Evolutionary conservation across 208 protist genomes (phyloP).

Genomic region (Vickermania spadyakhi): DNA sequence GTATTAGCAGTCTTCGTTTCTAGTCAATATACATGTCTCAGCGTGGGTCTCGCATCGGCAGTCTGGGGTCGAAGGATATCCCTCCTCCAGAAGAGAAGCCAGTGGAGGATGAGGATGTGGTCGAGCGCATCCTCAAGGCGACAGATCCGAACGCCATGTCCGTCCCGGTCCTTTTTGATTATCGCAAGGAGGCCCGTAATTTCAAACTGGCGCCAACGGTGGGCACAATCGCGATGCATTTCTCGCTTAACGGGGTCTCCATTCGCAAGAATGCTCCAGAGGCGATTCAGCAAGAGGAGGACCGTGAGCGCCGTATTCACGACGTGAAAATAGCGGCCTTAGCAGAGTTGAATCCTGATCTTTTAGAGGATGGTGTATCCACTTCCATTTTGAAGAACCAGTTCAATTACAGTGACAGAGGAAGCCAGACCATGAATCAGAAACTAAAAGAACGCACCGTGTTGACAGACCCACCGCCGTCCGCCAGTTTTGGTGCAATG

Average conservation of each 20-base stretch:
- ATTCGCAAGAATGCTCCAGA: slow-evolving; percentile 81
- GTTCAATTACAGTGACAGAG: slow-evolving; percentile 97
- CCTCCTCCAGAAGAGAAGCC: slow-evolving; percentile 13
- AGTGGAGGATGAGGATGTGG: slow-evolving; percentile 61
- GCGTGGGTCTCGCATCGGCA: background rate
- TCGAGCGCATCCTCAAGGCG: slow-evolving; percentile 91
- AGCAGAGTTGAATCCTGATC: slow-evolving; percentile 78
- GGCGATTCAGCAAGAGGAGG: slow-evolving; percentile 83
- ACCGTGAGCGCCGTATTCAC: slow-evolving; percentile 53
- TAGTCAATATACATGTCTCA: background rate
- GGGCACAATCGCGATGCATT: slow-evolving; percentile 78
- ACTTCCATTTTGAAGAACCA: slow-evolving; percentile 94
- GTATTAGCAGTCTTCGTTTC: background rate
- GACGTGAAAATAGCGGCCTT: slow-evolving; percentile 64
- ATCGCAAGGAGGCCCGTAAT: slow-evolving; percentile 84
- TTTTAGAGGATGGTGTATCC: slow-evolving; percentile 70
- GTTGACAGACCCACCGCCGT: slow-evolving; percentile 91
- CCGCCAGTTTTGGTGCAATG: slow-evolving; percentile 70
- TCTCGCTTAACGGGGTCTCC: slow-evolving; percentile 72
- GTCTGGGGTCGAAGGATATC: background rate
- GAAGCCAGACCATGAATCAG: slow-evolving; percentile 95
- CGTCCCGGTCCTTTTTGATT: slow-evolving; percentile 90
- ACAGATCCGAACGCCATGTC: slow-evolving; percentile 89
- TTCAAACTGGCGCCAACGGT: slow-evolving; percentile 89
- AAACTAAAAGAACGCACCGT: slow-evolving; percentile 60